These are phyloP conservation scores for Auxenochlorella pyrenoidosa DNA, from an alignment of 139 green algal genomes.

Conservation along the genomic window DNA sequence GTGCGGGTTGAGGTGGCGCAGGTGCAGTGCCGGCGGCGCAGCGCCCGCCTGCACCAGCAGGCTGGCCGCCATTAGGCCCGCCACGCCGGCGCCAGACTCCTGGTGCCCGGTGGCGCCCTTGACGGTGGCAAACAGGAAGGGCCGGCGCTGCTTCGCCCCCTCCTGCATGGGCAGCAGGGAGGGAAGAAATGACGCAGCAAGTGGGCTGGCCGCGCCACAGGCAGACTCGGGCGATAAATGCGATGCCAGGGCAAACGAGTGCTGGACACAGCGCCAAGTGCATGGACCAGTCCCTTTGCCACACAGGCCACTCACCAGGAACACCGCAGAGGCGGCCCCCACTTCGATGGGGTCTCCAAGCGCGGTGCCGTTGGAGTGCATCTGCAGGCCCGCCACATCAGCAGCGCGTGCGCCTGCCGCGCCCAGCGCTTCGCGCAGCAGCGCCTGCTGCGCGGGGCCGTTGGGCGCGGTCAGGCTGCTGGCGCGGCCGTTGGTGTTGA, in stretches of 20 bases:
- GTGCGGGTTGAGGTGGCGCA: conserved; percentile 75
- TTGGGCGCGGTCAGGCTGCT: conserved; percentile 90
- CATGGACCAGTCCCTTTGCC: too few relatives aligned
- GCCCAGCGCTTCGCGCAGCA: conserved; percentile 38
- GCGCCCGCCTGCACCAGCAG: conserved; percentile 18
- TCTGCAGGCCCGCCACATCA: conserved; percentile 61
- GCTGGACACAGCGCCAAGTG: too few relatives aligned
- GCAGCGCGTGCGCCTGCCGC: not conserved
- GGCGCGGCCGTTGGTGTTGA: conserved; percentile 94
- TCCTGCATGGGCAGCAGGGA: conserved; percentile 29
- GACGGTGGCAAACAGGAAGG: conserved; percentile 57
- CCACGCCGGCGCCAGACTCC: conserved; percentile 80
- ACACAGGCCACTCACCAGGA: conserved; percentile 50
- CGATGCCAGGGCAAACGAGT: too few relatives aligned
- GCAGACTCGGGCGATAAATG: too few relatives aligned
- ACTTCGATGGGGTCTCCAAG: conserved; percentile 89
- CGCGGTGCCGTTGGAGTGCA: conserved; percentile 80
- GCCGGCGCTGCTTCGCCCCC: conserved; percentile 36
- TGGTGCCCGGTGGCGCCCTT: conserved; percentile 81
- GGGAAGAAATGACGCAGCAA: not conserved
- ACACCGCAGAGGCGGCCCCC: conserved; percentile 49
- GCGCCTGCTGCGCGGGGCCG: conserved; percentile 78
- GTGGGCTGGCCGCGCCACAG: too few relatives aligned
- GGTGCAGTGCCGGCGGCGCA: conserved; percentile 58
- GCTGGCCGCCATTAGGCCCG: conserved; percentile 61